Percentiles rank a stretch among this genome's conserved stretches.
Evolutionary conservation across 257 asterid genomes (phyloP).

Genomic region (Solanum tarapatanum): DNA sequence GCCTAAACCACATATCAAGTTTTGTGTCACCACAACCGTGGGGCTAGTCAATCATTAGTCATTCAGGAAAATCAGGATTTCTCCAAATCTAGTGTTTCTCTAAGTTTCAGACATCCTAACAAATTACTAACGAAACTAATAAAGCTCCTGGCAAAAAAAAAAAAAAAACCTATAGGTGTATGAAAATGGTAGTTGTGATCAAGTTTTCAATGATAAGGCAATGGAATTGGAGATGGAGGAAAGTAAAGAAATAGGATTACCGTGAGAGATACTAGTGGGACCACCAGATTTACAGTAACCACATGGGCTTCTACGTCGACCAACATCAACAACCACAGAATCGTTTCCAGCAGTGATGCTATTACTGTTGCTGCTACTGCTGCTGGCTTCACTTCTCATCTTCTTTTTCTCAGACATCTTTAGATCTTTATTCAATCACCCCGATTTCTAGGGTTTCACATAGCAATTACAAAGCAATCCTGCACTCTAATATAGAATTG

Average conservation of each 20-base stretch:
- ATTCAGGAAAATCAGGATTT: background rate
- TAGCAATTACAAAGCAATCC: background rate
- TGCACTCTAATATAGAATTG: background rate
- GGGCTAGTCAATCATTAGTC: background rate
- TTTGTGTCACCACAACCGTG: background rate
- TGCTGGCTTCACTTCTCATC: constrained; percentile 75
- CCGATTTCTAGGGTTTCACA: background rate
- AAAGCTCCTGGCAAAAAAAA: background rate
- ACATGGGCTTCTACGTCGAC: constrained; percentile 70
- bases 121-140: background rate
- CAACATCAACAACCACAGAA: constrained; percentile 62
- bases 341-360: constrained; percentile 26
- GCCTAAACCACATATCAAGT: background rate
- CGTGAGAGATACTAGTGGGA: constrained; percentile 59
- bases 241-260: constrained; percentile 21
- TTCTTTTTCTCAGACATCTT: constrained; percentile 71
- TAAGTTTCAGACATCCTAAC: background rate
- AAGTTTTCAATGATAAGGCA: background rate
- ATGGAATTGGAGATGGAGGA: background rate
- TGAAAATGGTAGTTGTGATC: background rate
- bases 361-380: constrained; percentile 29
- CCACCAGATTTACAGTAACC: constrained; percentile 85
- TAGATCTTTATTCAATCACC: background rate
- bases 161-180: background rate
- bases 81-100: background rate